These are phyloP conservation scores for Cordyceps javanica DNA, from an alignment of 2,329 filamentous ascomycete genomes.

Conservation along the genomic window DNA sequence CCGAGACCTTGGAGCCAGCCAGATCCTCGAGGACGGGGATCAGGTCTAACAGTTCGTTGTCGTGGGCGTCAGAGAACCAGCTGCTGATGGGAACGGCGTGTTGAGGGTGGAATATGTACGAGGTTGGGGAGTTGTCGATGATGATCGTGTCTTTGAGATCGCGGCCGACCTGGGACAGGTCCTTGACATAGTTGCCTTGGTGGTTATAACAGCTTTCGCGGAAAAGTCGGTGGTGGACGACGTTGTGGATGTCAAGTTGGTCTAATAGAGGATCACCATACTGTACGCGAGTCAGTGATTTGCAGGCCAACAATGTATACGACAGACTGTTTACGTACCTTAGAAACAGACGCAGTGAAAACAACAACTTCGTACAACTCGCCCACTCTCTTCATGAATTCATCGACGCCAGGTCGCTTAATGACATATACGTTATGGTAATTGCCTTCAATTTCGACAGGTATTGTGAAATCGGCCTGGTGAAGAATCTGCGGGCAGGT, in stretches of 20 bases:
- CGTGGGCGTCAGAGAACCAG: conserved; percentile 99
- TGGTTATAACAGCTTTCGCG: conserved; percentile 99
- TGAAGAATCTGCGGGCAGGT: conserved; percentile 67
- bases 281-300: conserved; percentile 37
- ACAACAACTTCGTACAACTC: conserved; percentile 98
- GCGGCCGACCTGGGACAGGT: conserved; percentile 91
- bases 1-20: conserved; percentile 78
- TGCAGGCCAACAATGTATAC: too few relatives aligned
- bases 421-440: conserved; percentile 99
- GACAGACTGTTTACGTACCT: conserved; percentile 47
- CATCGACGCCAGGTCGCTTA: conserved; percentile 95
- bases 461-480: conserved; percentile 97
- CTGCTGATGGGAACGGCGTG: conserved; percentile 98
- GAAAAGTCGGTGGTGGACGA: conserved; percentile 94
- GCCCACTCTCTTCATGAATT: conserved; percentile 97
- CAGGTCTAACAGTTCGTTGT: conserved; percentile 95
- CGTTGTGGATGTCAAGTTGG: conserved; percentile 93
- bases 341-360: conserved; percentile 96
- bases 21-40: conserved; percentile 98
- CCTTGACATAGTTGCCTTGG: conserved; percentile 99
- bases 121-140: conserved; percentile 98
- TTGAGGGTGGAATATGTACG: conserved; percentile 98
- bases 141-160: conserved; percentile 98
- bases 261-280: conserved; percentile 95
- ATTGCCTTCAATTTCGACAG: conserved; percentile 96